Evolutionary conservation across 2,329 filamentous ascomycete species (phyloP), one percentile per base, ranked within the genome.

Genomic region (Pyrenochaeta sp.): DNA sequence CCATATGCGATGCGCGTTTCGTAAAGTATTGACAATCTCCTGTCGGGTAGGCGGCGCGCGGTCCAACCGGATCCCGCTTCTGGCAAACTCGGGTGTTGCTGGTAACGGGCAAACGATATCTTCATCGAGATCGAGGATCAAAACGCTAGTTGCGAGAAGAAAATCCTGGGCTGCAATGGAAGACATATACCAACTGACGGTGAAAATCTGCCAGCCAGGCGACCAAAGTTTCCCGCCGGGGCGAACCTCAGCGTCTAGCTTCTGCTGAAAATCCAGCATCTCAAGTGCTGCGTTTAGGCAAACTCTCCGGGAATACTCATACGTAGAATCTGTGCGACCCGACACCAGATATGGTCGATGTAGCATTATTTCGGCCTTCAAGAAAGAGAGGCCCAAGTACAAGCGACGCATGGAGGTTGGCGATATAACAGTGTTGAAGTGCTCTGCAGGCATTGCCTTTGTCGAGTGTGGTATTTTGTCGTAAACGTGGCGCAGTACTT

Each of bases 131-230:
- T 82, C 79, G 2, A 81, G 68, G 32, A 79, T 78, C 3, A 83
- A 62, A 17, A 83, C 73, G 52, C 80, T 81, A 37, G 78, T 78
- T 1, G 80, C 81, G 2, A 82, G 71, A 7, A 83, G 66, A 41
- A 82, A 82, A 54, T 81, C 79, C 49, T 81, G 77, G 2, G 73
- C 74, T 44, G 78, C 71, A 2, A 81, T 58, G 2, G 78, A 78
- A 10, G 75, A 75, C 14, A 81, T 54, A 39, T 79, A 78, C 78
- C 78, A 82, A 35, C 71, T 74, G 32, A 80, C 68, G 4, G 74
- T 71, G 45, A 72, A 69, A 7, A 82, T 58, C 1, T 72, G 73
- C n/a, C 63, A 68, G 21, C 57, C 60, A 12, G 37, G 35, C 9
- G 49, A 48, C 62, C 58, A 68, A 7, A 64, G 54, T 5, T 71